Percentiles rank a stretch among this genome's conserved stretches.
phyloP scores from a whole-genome alignment of 2,329 filamentous ascomycete species.

The Claviceps sp. region DNA sequence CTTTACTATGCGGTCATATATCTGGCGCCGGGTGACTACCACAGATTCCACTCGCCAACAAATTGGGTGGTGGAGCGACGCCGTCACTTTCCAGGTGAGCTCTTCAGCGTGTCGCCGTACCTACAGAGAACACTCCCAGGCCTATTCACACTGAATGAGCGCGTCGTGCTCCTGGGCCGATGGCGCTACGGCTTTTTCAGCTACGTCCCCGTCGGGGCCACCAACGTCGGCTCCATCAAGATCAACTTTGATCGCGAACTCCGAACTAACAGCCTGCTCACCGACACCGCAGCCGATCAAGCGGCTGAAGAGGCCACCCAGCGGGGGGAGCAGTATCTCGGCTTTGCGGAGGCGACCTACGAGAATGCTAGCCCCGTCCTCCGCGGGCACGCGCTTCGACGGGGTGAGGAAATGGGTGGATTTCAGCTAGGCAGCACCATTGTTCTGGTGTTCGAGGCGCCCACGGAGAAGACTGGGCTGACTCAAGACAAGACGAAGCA shows the following conservation, averaged over 20 bases:
- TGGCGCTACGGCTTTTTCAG: constrained; percentile 98
- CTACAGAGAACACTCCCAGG: constrained; percentile 84
- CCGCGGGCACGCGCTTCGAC: constrained; percentile 66
- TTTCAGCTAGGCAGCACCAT: constrained; percentile 93
- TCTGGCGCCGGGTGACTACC: constrained; percentile 92
- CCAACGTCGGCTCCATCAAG: constrained; percentile 92
- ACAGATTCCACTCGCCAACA: constrained; percentile 91
- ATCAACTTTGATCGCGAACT: constrained; percentile 95
- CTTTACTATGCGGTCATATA: constrained; percentile 95
- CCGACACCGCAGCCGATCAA: constrained; percentile 80
- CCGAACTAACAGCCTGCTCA: constrained; percentile 80
- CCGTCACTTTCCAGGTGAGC: constrained; percentile 93
- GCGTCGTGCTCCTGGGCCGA: constrained; percentile 80
- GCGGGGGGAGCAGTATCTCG: constrained; percentile 71
- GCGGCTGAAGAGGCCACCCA: constrained; percentile 68
- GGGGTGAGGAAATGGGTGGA: constrained; percentile 95
- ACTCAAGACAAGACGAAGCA: constrained; percentile 26
- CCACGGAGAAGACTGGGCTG: constrained; percentile 41
- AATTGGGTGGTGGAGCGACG: constrained; percentile 91
- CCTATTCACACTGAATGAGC: constrained; percentile 92
- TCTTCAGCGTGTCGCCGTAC: constrained; percentile 91
- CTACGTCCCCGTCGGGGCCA: constrained; percentile 89
- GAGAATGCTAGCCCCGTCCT: constrained; percentile 62
- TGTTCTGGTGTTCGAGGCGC: constrained; percentile 92
- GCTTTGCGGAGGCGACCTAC: constrained; percentile 88